These are phyloP conservation scores for Termitomyces sp. DNA, from an alignment of 768 basidiomycete genomes.

Conservation along the genomic window DNA sequence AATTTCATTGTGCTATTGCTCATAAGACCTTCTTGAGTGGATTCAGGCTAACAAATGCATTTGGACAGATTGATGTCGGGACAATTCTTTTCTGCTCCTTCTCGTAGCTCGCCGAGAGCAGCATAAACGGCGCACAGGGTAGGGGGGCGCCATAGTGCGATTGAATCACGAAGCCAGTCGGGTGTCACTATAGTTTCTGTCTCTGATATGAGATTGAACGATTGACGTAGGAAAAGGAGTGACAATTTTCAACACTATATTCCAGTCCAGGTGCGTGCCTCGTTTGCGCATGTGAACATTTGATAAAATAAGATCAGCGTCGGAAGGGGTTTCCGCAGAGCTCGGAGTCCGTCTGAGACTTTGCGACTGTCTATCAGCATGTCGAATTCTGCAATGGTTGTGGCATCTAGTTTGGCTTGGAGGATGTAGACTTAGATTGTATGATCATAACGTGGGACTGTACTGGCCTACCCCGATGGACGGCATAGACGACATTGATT, in stretches of 20 bases:
- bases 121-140: slow-evolving; percentile 52
- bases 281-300: slow-evolving; percentile 58
- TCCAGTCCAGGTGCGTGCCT: slow-evolving; percentile 67
- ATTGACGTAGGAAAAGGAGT: not conserved
- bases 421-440: slow-evolving; percentile 27
- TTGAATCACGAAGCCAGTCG: slow-evolving; percentile 62
- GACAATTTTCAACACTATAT: slow-evolving; percentile 38
- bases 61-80: slow-evolving; percentile 26
- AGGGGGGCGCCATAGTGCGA: slow-evolving; percentile 35
- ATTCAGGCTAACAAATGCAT: slow-evolving; percentile 1
- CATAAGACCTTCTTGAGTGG: not conserved
- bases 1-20: slow-evolving; percentile 1
- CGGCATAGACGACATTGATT: not conserved
- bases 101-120: slow-evolving; percentile 46
- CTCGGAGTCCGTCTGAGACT: slow-evolving; percentile 11
- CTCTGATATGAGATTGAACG: slow-evolving; percentile 32
- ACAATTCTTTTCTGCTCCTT: slow-evolving; percentile 40
- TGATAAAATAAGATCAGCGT: slow-evolving; percentile 66
- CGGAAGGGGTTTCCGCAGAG: slow-evolving; percentile 33
- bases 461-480: not conserved
- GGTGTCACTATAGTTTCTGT: slow-evolving; percentile 67
- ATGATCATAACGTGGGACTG: not conserved
- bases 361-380: slow-evolving; percentile 24
- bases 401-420: slow-evolving; percentile 30
- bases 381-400: slow-evolving; percentile 30